These are phyloP conservation scores for Ophiostoma pallidulum DNA, from an alignment of 2,329 filamentous ascomycete species.

Conservation along the genomic window DNA sequence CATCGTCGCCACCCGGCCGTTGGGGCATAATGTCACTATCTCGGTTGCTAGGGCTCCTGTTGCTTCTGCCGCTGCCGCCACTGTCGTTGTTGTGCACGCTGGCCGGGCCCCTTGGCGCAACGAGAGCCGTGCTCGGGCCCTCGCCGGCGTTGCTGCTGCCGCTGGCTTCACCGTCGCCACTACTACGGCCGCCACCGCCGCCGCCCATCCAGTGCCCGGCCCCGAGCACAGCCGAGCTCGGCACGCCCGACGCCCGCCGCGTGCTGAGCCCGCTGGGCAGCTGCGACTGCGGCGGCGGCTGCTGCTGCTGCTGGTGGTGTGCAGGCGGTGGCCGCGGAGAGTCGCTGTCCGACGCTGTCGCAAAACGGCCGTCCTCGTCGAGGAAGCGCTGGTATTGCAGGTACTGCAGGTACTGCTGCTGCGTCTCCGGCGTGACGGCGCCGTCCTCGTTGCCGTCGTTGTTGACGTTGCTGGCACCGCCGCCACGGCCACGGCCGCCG, in stretches of 20 bases:
- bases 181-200: no score
- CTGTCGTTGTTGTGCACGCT: neutral
- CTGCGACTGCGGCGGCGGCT: neutral
- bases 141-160: neutral
- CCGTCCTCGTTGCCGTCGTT: neutral
- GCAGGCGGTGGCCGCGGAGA: no score
- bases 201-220: neutral
- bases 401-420: slow-evolving; percentile 6
- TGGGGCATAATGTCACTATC: neutral
- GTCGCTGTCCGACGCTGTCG: no score
- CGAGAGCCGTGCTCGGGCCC: no score
- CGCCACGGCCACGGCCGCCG: slow-evolving; percentile 7
- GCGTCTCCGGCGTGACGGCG: slow-evolving; percentile 29
- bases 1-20: neutral
- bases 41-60: neutral
- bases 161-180: no score
- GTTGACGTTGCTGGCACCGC: no score
- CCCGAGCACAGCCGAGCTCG: slow-evolving; percentile 14
- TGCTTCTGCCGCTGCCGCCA: neutral
- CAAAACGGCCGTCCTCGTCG: neutral
- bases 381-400: slow-evolving; percentile 19
- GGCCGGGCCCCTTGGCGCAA: no score
- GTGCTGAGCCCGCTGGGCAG: slow-evolving; percentile 18
- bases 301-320: neutral
- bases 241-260: slow-evolving; percentile 11